Evolutionary conservation across 257 asterid genomes (phyloP).

Genomic region (Przewalskia tangutica): DNA sequence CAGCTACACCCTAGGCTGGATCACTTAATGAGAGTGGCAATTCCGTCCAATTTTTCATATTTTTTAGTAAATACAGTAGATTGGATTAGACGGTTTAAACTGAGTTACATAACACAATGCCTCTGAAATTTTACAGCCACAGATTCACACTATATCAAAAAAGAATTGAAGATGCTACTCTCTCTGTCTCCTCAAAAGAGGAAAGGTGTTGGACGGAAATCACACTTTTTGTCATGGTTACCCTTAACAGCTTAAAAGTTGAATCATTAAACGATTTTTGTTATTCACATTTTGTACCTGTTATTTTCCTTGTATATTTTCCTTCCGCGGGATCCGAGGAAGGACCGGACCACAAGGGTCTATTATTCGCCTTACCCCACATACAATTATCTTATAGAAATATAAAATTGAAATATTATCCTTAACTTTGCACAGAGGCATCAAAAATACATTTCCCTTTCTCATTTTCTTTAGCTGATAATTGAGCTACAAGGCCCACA

Average conservation of each 20-base stretch:
- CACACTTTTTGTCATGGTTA: background rate
- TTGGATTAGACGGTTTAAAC: background rate
- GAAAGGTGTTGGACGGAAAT: background rate
- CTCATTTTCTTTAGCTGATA: background rate
- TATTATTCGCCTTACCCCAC: no score
- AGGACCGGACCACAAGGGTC: no score
- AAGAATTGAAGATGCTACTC: background rate
- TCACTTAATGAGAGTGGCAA: conserved; percentile 16
- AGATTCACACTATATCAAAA: background rate
- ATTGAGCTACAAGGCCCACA: background rate
- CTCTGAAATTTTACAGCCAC: background rate
- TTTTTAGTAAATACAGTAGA: background rate
- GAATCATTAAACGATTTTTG: background rate
- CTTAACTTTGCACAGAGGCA: background rate
- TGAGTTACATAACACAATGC: background rate
- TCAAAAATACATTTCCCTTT: background rate
- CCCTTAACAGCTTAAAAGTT: background rate
- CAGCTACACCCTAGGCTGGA: conserved; percentile 53
- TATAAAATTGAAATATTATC: background rate
- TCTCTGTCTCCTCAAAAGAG: background rate
- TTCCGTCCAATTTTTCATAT: background rate
- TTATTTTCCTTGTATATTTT: background rate
- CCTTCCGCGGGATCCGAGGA: background rate
- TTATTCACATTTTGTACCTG: background rate
- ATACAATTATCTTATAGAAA: background rate